A percentile compares a stretch with the other conserved stretches of the same genome.
These are phyloP conservation scores for Leptodermis oblonga DNA, from an alignment of 257 asterid species.

Conservation along the genomic window DNA sequence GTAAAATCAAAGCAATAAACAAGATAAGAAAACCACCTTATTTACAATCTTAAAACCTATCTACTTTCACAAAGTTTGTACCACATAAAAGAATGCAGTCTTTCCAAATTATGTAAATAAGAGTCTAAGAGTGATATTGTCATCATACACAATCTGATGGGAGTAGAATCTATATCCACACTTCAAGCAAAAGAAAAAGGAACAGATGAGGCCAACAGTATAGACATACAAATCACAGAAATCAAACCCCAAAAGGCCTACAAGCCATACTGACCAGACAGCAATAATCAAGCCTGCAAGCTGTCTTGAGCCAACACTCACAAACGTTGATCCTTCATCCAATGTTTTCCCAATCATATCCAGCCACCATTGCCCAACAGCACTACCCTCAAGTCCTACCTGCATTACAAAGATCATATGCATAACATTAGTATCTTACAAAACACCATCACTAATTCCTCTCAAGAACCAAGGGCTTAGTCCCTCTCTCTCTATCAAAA, in stretches of 20 bases:
- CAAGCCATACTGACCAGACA: constrained; percentile 65
- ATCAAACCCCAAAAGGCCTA: not conserved
- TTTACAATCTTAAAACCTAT: not conserved
- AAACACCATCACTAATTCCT: not conserved
- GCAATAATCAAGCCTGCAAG: constrained; percentile 93
- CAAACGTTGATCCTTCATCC: constrained; percentile 88
- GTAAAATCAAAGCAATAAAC: not conserved
- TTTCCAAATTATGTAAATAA: not conserved
- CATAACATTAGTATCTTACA: not conserved
- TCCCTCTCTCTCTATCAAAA: not conserved
- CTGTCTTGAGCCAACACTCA: constrained; percentile 92
- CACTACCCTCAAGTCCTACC: constrained; percentile 98
- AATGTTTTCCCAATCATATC: constrained; percentile 87
- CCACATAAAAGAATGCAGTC: not conserved
- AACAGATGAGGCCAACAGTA: not conserved
- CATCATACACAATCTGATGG: constrained; percentile 1
- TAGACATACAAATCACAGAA: not conserved
- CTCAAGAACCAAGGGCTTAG: not conserved
- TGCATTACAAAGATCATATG: constrained; percentile 31
- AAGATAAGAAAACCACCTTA: not conserved
- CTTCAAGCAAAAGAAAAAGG: not conserved
- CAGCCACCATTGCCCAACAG: constrained; percentile 97
- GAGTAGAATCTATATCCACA: not conserved
- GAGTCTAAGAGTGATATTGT: not conserved
- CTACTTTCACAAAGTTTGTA: not conserved